These are phyloP conservation scores for Globisporangium megalacanthum DNA, from an alignment of 352 stramenopile genomes.

Conservation along the genomic window DNA sequence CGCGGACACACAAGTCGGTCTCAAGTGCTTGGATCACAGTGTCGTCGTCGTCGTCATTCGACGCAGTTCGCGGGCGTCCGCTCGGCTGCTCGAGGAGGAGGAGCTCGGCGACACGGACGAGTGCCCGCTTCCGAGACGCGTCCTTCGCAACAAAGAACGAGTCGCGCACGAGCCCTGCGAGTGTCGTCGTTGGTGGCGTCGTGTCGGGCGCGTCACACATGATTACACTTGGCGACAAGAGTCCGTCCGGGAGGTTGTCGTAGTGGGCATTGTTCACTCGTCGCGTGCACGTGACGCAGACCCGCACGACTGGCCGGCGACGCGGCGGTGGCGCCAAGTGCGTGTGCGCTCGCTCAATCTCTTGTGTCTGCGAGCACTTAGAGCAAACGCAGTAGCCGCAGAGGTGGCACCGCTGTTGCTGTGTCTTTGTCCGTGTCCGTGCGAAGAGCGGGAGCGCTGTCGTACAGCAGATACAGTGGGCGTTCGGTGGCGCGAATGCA, in stretches of 20 bases:
- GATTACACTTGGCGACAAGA: slow-evolving; percentile 18
- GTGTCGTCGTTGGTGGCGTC: slow-evolving; percentile 18
- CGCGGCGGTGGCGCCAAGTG: slow-evolving; percentile 14
- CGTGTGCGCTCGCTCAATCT: slow-evolving; percentile 29
- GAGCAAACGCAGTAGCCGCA: slow-evolving; percentile 58
- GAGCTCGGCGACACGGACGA: slow-evolving; percentile 48
- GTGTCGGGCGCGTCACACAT: slow-evolving; percentile 17
- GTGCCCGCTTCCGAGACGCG: slow-evolving; percentile 20
- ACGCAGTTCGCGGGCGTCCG: not conserved
- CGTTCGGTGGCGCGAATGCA: slow-evolving; percentile 19
- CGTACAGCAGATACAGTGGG: slow-evolving; percentile 28
- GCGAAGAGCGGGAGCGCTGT: slow-evolving; percentile 15
- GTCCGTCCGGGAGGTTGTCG: slow-evolving; percentile 24
- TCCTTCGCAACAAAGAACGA: slow-evolving; percentile 29
- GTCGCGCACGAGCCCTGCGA: slow-evolving; percentile 36
- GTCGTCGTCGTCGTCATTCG: slow-evolving; percentile 5
- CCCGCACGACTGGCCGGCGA: slow-evolving; percentile 19
- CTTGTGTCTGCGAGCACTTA: slow-evolving; percentile 32
- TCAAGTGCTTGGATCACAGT: slow-evolving; percentile 1
- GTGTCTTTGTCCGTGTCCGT: not conserved
- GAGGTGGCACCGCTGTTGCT: slow-evolving; percentile 44
- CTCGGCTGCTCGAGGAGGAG: slow-evolving; percentile 35
- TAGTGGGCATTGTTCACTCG: slow-evolving; percentile 54
- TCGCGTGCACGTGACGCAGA: slow-evolving; percentile 49
- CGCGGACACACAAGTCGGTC: slow-evolving; percentile 4